phyloP scores from a whole-genome alignment of 768 basidiomycete genomes.

The Naganishia vishniacii region DNA sequence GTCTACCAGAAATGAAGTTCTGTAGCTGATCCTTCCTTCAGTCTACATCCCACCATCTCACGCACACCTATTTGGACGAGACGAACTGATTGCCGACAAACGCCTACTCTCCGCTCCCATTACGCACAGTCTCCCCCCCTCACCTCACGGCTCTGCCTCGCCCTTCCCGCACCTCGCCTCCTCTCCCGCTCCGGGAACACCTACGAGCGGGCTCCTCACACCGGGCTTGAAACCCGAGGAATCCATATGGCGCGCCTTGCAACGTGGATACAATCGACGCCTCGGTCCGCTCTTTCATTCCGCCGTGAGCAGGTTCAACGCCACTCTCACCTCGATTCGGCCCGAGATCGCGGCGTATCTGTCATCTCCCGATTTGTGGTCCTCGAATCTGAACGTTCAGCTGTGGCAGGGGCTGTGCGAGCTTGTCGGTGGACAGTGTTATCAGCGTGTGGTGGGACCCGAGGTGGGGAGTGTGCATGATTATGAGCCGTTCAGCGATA shows the following conservation, averaged over 20 bases:
- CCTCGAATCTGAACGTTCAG: constrained; percentile 7
- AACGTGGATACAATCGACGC: constrained; percentile 17
- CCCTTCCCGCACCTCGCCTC: constrained; percentile 28
- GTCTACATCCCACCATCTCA: constrained; percentile 43
- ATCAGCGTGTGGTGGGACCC: constrained; percentile 88
- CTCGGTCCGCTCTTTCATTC: constrained; percentile 42
- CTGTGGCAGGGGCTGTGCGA: constrained; percentile 44
- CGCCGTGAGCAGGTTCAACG: constrained; percentile 44
- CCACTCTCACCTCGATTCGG: constrained; percentile 35
- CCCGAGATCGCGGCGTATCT: constrained; percentile 8
- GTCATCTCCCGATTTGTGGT: background rate
- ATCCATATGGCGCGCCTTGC: constrained; percentile 13
- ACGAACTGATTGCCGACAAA: constrained; percentile 29
- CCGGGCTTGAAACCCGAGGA: constrained; percentile 35
- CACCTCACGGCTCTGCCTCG: constrained; percentile 11
- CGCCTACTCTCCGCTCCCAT: constrained; percentile 7
- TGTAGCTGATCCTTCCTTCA: constrained; percentile 14
- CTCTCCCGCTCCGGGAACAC: constrained; percentile 26
- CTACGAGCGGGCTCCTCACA: background rate
- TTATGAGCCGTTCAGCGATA: constrained; percentile 69
- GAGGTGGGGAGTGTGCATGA: constrained; percentile 71
- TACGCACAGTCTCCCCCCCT: background rate
- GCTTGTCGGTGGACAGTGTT: constrained; percentile 65
- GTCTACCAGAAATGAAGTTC: no score
- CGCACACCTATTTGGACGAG: constrained; percentile 35